Conservation (phyloP, 805 yeast species). For the Wickerhamiella australiensis region DNA sequence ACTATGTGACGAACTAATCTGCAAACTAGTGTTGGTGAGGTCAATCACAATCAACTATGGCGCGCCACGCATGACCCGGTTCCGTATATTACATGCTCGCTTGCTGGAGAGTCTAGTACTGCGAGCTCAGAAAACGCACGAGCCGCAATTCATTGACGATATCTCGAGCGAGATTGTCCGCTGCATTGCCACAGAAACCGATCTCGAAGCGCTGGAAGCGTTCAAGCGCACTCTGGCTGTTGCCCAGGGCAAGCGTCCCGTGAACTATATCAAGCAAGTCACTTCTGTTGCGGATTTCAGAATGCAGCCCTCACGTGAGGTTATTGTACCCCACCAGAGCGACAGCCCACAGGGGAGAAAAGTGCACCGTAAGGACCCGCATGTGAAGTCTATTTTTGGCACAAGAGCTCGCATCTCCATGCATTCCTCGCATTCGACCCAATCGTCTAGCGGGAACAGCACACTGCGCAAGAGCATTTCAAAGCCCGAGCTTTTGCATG, state of each 20-base stretch:
- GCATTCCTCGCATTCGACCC: background rate
- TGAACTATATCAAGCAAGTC: background rate
- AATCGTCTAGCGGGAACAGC: background rate
- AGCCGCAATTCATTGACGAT: conserved; percentile 6
- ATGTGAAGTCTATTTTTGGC: background rate
- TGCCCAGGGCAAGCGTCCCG: background rate
- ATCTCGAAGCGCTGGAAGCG: background rate
- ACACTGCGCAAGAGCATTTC: background rate
- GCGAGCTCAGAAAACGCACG: conserved; percentile 9
- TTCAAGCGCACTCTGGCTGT: background rate
- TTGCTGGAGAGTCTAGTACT: conserved; percentile 14
- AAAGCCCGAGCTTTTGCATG: background rate
- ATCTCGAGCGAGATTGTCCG: conserved; percentile 13
- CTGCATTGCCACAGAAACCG: conserved; percentile 8
- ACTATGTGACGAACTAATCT: conserved; percentile 15
- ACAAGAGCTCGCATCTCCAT: background rate
- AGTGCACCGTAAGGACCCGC: background rate
- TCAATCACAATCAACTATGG: conserved; percentile 12
- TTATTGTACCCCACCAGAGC: too few species aligned
- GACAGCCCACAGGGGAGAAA: too few species aligned
- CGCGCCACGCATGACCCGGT: conserved; percentile 5
- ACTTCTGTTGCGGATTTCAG: background rate
- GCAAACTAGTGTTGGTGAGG: conserved; percentile 17
- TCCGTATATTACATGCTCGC: conserved; percentile 16
- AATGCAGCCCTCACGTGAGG: background rate